A percentile compares a stretch with the other conserved stretches of the same genome.
phyloP scores from a whole-genome alignment of 805 yeast species.

The Kluyveromyces starmeri region DNA sequence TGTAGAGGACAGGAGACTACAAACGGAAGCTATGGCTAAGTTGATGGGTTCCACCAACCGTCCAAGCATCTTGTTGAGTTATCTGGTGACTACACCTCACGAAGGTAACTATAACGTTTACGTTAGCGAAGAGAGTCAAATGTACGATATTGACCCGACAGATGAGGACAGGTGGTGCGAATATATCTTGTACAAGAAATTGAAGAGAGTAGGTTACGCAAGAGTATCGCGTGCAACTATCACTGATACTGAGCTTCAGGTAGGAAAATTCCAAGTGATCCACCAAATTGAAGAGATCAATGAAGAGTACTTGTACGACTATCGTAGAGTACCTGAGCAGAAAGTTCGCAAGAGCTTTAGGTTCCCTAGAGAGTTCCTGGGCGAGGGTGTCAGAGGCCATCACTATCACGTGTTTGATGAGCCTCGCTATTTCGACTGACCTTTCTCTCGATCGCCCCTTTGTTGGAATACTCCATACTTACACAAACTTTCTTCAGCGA shows the following conservation, averaged over 20 bases:
- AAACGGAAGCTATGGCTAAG: slow-evolving; percentile 63
- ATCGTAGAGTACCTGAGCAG: slow-evolving; percentile 46
- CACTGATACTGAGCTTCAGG: slow-evolving; percentile 94
- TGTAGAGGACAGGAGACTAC: slow-evolving; percentile 83
- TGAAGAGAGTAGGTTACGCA: slow-evolving; percentile 87
- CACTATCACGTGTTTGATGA: slow-evolving; percentile 90
- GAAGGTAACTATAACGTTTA: slow-evolving; percentile 89
- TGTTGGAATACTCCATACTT: too few relatives aligned
- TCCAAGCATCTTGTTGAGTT: slow-evolving; percentile 83
- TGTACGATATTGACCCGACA: slow-evolving; percentile 87
- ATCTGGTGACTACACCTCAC: slow-evolving; percentile 79
- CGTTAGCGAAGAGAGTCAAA: slow-evolving; percentile 73
- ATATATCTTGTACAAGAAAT: slow-evolving; percentile 79
- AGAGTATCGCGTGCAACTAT: slow-evolving; percentile 87
- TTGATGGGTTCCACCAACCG: slow-evolving; percentile 75
- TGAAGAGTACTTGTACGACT: slow-evolving; percentile 40
- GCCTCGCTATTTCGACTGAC: slow-evolving; percentile 62
- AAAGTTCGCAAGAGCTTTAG: slow-evolving; percentile 52
- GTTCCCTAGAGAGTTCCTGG: slow-evolving; percentile 73
- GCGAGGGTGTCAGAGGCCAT: slow-evolving; percentile 92
- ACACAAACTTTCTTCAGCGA: too few relatives aligned
- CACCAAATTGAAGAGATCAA: slow-evolving; percentile 27
- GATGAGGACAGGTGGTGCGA: slow-evolving; percentile 99
- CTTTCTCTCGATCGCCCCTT: too few relatives aligned
- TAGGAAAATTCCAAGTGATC: slow-evolving; percentile 73